These are phyloP conservation scores for Coccomyxa subellipsoidea DNA, from an alignment of 163 green algal species.

Conservation along the genomic window DNA sequence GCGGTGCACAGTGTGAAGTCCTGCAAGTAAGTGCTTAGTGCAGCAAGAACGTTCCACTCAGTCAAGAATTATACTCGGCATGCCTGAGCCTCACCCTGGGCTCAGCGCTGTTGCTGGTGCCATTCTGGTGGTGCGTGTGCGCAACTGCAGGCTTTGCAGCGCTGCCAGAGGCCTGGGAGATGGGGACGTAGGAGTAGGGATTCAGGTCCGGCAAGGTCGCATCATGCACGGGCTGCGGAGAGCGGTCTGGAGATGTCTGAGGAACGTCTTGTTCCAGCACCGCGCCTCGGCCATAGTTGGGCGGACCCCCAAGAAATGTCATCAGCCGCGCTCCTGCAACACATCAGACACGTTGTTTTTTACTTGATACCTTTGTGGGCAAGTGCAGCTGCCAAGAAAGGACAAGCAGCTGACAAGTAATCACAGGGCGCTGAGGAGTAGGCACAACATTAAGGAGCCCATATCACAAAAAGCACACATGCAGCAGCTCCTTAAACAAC, in stretches of 20 bases:
- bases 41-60: not conserved
- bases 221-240: conserved; percentile 8
- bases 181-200: conserved; percentile 14
- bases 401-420: no score
- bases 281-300: conserved; percentile 44
- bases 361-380: no score
- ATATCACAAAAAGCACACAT: no score
- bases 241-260: not conserved
- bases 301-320: conserved; percentile 58
- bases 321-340: conserved; percentile 44
- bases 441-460: no score
- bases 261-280: conserved; percentile 24
- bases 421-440: no score
- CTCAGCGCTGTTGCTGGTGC: not conserved
- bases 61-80: no score
- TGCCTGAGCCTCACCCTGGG: not conserved
- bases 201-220: conserved; percentile 25
- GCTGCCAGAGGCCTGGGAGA: not conserved
- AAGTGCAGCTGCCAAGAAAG: no score
- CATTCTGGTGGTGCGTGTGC: not conserved
- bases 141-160: not conserved
- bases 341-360: no score
- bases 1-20: no score
- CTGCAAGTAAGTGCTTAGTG: not conserved
- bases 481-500: no score